phyloP scores from a whole-genome alignment of 2,329 filamentous ascomycete species.

The Beauveria asiatica region DNA sequence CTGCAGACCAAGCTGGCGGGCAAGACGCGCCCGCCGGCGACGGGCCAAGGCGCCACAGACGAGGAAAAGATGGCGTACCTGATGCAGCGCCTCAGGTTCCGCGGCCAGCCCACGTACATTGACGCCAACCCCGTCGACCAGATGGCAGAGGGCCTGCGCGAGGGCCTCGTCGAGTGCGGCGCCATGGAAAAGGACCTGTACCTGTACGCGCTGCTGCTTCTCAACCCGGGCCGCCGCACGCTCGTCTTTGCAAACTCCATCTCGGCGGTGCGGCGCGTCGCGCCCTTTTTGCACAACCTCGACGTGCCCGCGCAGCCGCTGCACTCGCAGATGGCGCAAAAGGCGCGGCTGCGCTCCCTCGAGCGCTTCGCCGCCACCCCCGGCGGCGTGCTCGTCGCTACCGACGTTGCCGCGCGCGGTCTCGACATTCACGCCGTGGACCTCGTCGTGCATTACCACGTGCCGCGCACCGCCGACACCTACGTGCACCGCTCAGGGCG shows the following conservation, averaged over 20 bases:
- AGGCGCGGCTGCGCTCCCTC: constrained; percentile 84
- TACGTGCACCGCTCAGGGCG: constrained; percentile 95
- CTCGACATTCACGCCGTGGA: constrained; percentile 89
- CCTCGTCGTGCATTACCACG: constrained; percentile 88
- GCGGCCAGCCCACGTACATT: constrained; percentile 78
- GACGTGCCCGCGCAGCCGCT: constrained; percentile 67
- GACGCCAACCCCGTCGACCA: constrained; percentile 84
- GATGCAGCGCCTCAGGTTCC: constrained; percentile 80
- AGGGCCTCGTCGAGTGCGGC: constrained; percentile 85
- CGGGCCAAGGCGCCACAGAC: constrained; percentile 43
- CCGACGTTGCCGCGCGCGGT: constrained; percentile 87
- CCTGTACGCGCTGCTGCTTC: constrained; percentile 77
- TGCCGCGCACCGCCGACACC: constrained; percentile 81
- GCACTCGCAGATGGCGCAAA: constrained; percentile 93
- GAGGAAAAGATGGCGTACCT: constrained; percentile 88
- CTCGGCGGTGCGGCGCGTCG: constrained; percentile 77
- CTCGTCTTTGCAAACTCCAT: constrained; percentile 96
- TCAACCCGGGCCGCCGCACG: constrained; percentile 72
- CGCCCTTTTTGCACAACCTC: constrained; percentile 76
- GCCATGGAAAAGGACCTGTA: constrained; percentile 97
- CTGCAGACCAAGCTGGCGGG: constrained; percentile 85
- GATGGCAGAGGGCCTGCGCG: constrained; percentile 78
- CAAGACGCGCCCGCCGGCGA: constrained; percentile 48
- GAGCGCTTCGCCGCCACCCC: constrained; percentile 72
- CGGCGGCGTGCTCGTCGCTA: constrained; percentile 72